phyloP scores from a whole-genome alignment of 1,284 basidiomycete species.

The Ceratobasidium sp. region DNA sequence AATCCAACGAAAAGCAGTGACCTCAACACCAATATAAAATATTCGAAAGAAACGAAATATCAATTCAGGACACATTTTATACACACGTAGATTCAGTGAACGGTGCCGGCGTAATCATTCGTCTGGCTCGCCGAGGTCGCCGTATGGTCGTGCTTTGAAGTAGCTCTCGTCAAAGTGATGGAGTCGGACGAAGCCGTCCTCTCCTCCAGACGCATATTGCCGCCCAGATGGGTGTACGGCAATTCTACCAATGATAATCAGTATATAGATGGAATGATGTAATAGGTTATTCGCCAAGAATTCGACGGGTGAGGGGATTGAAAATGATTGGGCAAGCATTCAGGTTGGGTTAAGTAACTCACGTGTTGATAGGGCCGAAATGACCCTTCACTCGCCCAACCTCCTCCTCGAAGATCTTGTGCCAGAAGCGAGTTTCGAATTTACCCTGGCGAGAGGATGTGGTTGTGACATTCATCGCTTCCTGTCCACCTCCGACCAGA shows the following conservation, averaged over 20 bases:
- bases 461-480: slow-evolving; percentile 97
- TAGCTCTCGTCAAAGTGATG: slow-evolving; percentile 94
- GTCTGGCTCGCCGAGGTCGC: slow-evolving; percentile 80
- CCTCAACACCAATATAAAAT: background rate
- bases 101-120: slow-evolving; percentile 42
- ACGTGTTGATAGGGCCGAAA: slow-evolving; percentile 98
- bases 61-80: slow-evolving; percentile 10
- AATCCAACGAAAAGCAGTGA: too few relatives aligned
- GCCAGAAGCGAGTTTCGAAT: slow-evolving; percentile 99
- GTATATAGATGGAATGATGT: slow-evolving; percentile 21
- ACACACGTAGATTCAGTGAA: background rate
- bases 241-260: slow-evolving; percentile 63
- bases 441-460: slow-evolving; percentile 94
- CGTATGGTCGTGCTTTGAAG: slow-evolving; percentile 89
- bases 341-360: slow-evolving; percentile 52
- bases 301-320: background rate
- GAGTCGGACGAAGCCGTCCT: slow-evolving; percentile 94
- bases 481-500: slow-evolving; percentile 95
- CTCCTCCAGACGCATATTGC: slow-evolving; percentile 92
- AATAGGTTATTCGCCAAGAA: background rate
- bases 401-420: slow-evolving; percentile 98
- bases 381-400: slow-evolving; percentile 96
- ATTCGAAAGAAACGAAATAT: background rate
- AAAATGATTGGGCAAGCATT: background rate
- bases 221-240: slow-evolving; percentile 92